Evolutionary conservation across 345 rosid genomes (phyloP), one percentile per base, ranked within the genome.

Genomic region (Schrenkiella parvula): DNA sequence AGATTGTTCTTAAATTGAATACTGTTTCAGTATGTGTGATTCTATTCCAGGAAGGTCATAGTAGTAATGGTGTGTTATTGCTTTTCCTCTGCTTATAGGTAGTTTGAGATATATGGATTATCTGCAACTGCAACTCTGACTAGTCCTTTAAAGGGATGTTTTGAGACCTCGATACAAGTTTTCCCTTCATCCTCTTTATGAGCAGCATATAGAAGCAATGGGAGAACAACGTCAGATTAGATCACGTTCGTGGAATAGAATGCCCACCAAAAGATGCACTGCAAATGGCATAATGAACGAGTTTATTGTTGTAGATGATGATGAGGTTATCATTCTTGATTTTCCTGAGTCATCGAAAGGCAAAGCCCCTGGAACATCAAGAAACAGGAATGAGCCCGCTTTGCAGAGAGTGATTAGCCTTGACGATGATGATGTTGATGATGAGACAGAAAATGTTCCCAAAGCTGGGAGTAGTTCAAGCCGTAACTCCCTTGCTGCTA

Each of bases 241-340:
- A 62, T 38, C 84, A 41, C 72, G 78, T 64, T 74, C 78, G 25
- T 72, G 83, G 82, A 84, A 83, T 71, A 77, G 80, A 63, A 71
- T 66, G 18, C 62, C 69, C 1, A 31, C 29, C 17, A 76, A 64
- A 47, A 64, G 86, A 42, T 74, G 82, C 58, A 59, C 59, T 41
- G 78, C 64, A 47, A 77, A 79, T 37, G 76, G 80, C 48, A 68
- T 74, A 53, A 22, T 51, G 8, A 82, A 87, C 60, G 79, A 88
- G 78, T 70, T 85, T 72, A 81, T 86, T 65, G 21, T 87, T 58
- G 82, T 88, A 54, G 97, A 90, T 74, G 90, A 87, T 68, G 88
- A 87, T 70, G 79, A 80, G 63, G 95, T 87, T 39, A 80, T 85
- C 46, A 63, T 82, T 65, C 61, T 90, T 42, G 97, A 92, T 80